These are phyloP conservation scores for Aureobasidium mangrovei DNA, from an alignment of 2,329 filamentous ascomycete species.

Conservation along the genomic window DNA sequence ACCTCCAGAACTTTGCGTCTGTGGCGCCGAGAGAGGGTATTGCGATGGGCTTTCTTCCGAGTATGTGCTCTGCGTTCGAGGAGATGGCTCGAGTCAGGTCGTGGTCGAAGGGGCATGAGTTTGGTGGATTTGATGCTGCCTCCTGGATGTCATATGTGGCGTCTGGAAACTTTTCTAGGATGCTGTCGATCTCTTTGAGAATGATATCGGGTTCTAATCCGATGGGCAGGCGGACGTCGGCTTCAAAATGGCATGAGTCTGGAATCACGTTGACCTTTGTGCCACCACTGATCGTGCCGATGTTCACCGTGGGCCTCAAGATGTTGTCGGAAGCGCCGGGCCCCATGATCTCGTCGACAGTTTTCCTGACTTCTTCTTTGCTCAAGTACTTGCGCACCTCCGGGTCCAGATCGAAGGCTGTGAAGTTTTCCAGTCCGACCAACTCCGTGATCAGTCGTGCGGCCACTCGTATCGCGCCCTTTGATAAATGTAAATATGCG, in stretches of 20 bases:
- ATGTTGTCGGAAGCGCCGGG: constrained; percentile 27
- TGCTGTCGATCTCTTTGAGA: constrained; percentile 22
- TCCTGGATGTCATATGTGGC: constrained; percentile 26
- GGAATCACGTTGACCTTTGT: constrained; percentile 38
- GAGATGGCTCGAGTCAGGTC: constrained; percentile 25
- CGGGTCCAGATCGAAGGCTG: constrained; percentile 21
- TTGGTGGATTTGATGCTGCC: constrained; percentile 29
- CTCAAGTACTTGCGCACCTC: constrained; percentile 25
- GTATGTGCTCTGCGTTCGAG: constrained; percentile 23
- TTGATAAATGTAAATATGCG: constrained; percentile 33
- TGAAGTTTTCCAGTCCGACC: constrained; percentile 22
- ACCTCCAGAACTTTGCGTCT: constrained; percentile 35
- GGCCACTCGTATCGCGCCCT: constrained; percentile 32
- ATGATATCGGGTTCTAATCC: constrained; percentile 27
- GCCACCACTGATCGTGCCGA: constrained; percentile 34
- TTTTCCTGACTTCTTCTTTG: constrained; percentile 24
- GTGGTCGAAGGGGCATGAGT: constrained; percentile 27
- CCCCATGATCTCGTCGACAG: constrained; percentile 32
- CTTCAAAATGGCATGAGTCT: constrained; percentile 30
- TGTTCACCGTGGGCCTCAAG: constrained; percentile 32
- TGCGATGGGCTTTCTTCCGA: constrained; percentile 23
- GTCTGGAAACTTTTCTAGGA: constrained; percentile 24
- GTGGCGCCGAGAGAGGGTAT: constrained; percentile 34
- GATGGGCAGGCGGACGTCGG: constrained; percentile 34
- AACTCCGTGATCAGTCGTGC: constrained; percentile 25